phyloP scores from a whole-genome alignment of 305 asterid genomes.

The Andrographis paniculata region DNA sequence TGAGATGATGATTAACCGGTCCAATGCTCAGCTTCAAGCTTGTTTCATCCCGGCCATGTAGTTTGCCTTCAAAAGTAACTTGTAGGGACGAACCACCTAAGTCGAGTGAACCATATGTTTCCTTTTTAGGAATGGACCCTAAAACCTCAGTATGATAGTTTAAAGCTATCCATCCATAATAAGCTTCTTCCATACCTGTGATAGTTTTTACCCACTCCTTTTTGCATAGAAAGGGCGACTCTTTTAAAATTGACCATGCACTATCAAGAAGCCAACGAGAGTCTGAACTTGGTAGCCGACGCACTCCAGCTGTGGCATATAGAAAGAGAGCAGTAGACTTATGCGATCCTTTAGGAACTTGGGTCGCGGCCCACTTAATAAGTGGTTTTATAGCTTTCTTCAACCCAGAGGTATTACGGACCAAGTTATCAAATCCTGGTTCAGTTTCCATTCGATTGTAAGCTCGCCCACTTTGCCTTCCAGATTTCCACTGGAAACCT shows the following conservation, averaged over 20 bases:
- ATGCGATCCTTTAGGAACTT: constrained; percentile 38
- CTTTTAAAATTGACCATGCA: constrained; percentile 38
- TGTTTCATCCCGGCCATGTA: constrained; percentile 25
- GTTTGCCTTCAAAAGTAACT: constrained; percentile 46
- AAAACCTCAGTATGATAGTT: constrained; percentile 43
- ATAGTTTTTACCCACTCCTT: constrained; percentile 51
- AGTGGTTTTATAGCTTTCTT: constrained; percentile 50
- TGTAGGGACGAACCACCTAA: constrained; percentile 63
- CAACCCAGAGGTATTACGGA: constrained; percentile 63
- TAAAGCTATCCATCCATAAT: constrained; percentile 58
- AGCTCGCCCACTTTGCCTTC: constrained; percentile 60
- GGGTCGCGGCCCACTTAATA: constrained; percentile 47
- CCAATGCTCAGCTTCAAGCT: constrained; percentile 49
- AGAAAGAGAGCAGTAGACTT: constrained; percentile 46
- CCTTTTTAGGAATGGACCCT: constrained; percentile 39
- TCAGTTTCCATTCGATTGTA: constrained; percentile 92
- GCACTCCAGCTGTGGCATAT: constrained; percentile 59
- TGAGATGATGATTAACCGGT: constrained; percentile 38
- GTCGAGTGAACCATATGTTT: constrained; percentile 55
- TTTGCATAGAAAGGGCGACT: constrained; percentile 41
- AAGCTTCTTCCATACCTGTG: constrained; percentile 54
- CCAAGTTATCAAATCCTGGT: constrained; percentile 92
- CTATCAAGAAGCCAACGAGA: constrained; percentile 55
- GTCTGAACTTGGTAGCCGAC: constrained; percentile 49
- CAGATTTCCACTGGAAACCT: constrained; percentile 43